A percentile compares a stretch with the other conserved stretches of the same genome.
These are phyloP conservation scores for Pichia scutulata DNA, from an alignment of 805 yeast genomes.

Conservation along the genomic window DNA sequence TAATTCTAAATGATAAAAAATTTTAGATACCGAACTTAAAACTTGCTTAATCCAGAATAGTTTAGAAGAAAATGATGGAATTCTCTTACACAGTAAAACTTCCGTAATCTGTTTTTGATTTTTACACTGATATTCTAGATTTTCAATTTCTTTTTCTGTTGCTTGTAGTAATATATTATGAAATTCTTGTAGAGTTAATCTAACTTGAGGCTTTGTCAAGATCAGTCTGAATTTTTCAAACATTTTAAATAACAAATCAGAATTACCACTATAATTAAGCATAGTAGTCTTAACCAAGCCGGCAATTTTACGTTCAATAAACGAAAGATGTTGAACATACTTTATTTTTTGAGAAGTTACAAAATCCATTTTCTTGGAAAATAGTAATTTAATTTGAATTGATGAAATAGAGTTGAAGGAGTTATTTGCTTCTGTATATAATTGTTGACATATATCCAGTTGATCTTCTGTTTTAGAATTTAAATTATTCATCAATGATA, in stretches of 20 bases:
- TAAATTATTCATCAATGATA: not conserved
- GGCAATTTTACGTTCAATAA: constrained; percentile 41
- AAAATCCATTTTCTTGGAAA: not conserved
- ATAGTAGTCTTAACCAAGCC: constrained; percentile 33
- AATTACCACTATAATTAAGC: constrained; percentile 29
- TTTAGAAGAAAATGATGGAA: constrained; percentile 41
- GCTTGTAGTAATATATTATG: constrained; percentile 43
- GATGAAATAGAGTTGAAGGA: not conserved
- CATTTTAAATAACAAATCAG: constrained; percentile 44
- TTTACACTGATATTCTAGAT: constrained; percentile 32
- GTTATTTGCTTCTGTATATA: constrained; percentile 1
- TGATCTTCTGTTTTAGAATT: not conserved
- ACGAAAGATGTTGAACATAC: constrained; percentile 36
- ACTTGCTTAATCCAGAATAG: constrained; percentile 50
- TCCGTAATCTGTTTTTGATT: constrained; percentile 28
- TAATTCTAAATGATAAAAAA: constrained; percentile 39
- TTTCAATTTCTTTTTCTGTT: constrained; percentile 39
- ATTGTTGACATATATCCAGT: not conserved
- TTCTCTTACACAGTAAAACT: constrained; percentile 34
- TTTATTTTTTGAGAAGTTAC: constrained; percentile 8
- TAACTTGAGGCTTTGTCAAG: constrained; percentile 43
- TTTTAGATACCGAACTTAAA: constrained; percentile 33
- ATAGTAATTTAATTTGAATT: not conserved
- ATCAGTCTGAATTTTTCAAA: constrained; percentile 43
- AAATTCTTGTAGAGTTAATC: constrained; percentile 53